These are phyloP conservation scores for Artemisia annua DNA, from an alignment of 129 eudicot genomes.

Conservation along the genomic window DNA sequence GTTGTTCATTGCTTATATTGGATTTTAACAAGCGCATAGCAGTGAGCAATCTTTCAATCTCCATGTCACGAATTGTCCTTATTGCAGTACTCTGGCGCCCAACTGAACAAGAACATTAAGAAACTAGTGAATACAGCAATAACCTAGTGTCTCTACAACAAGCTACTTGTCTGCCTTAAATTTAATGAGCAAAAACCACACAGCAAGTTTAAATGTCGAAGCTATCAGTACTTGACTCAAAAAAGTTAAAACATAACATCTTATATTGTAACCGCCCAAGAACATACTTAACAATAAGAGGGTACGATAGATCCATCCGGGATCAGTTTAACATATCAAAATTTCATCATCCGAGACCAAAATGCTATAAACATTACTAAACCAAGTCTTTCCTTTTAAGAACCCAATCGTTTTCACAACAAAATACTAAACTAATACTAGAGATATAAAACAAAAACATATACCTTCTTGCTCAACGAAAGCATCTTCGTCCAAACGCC, in stretches of 20 bases:
- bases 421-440: neutral
- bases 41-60: conserved; percentile 58
- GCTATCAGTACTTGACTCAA: neutral
- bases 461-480: conserved; percentile 51
- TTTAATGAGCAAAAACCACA: neutral
- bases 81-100: conserved; percentile 68
- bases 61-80: conserved; percentile 67
- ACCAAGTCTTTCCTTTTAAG: neutral
- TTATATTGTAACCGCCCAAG: neutral
- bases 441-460: neutral
- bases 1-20: conserved; percentile 58
- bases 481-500: conserved; percentile 32
- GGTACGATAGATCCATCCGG: neutral
- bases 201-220: neutral
- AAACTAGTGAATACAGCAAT: neutral
- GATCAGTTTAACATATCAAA: neutral
- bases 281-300: neutral
- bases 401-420: neutral
- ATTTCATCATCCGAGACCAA: conserved; percentile 8
- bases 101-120: conserved; percentile 36
- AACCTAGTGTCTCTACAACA: neutral
- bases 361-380: neutral
- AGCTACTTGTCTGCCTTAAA: neutral
- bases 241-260: neutral
- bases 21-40: conserved; percentile 58